These are phyloP conservation scores for Madurella mycetomatis DNA, from an alignment of 2,329 filamentous ascomycete genomes.

Conservation along the genomic window DNA sequence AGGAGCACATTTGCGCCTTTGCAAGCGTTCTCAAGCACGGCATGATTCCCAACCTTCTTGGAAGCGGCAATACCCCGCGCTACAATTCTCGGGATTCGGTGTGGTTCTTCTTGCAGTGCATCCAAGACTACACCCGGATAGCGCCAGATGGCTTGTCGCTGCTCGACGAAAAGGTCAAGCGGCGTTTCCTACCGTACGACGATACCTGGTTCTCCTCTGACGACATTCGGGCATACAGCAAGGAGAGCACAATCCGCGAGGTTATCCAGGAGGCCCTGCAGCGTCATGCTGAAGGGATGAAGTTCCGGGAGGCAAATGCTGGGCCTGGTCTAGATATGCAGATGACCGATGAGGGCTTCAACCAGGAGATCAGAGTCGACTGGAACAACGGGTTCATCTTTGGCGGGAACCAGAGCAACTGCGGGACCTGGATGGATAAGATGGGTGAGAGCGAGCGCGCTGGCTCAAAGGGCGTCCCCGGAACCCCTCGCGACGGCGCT, in stretches of 20 bases:
- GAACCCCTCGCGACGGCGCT: slow-evolving; percentile 93
- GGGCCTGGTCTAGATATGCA: slow-evolving; percentile 83
- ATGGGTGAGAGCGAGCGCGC: slow-evolving; percentile 97
- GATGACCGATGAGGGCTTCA: slow-evolving; percentile 89
- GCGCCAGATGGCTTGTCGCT: slow-evolving; percentile 72
- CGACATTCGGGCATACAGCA: slow-evolving; percentile 80
- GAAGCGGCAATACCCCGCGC: slow-evolving; percentile 76
- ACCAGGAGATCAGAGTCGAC: slow-evolving; percentile 85
- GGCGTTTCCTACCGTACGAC: slow-evolving; percentile 90
- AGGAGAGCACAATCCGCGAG: slow-evolving; percentile 77
- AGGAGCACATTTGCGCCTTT: slow-evolving; percentile 91
- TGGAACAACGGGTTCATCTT: slow-evolving; percentile 90
- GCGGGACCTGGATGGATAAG: slow-evolving; percentile 99
- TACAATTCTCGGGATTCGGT: slow-evolving; percentile 96
- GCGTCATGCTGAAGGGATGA: slow-evolving; percentile 83
- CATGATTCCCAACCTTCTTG: slow-evolving; percentile 93
- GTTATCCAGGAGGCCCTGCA: slow-evolving; percentile 92
- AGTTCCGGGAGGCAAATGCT: slow-evolving; percentile 91
- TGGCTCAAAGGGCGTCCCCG: slow-evolving; percentile 86
- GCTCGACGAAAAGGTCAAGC: slow-evolving; percentile 69
- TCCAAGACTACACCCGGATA: slow-evolving; percentile 85
- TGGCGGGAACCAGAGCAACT: slow-evolving; percentile 90
- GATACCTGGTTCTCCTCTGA: slow-evolving; percentile 87
- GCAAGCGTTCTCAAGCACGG: slow-evolving; percentile 95
- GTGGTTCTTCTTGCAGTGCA: slow-evolving; percentile 96